These are phyloP conservation scores for Herpetospermum pedunculosum DNA, from an alignment of 306 rosid species.

Conservation along the genomic window DNA sequence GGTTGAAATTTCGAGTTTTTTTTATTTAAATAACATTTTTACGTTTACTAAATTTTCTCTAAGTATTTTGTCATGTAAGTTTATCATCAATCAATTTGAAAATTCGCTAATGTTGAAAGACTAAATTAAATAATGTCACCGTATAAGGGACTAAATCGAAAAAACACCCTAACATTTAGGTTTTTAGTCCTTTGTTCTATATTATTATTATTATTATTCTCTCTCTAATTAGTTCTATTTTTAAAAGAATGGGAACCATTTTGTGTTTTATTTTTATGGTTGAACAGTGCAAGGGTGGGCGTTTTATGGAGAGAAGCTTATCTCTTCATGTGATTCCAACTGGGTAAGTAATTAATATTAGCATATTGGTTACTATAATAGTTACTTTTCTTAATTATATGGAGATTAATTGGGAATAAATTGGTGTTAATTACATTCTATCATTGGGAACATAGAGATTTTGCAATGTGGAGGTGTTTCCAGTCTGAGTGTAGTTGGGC, in stretches of 20 bases:
- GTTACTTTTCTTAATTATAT: neutral
- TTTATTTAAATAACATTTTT: no score
- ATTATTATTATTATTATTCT: no score
- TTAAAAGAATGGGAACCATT: constrained; percentile 7
- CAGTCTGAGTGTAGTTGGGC: constrained; percentile 61
- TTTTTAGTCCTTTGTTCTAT: no score
- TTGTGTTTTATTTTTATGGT: neutral
- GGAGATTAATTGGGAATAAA: constrained; percentile 10
- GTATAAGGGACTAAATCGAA: no score
- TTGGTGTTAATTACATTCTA: constrained; percentile 5
- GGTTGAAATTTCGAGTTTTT: no score
- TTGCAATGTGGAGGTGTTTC: constrained; percentile 96
- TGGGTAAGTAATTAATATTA: constrained; percentile 29
- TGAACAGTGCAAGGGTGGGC: constrained; percentile 75
- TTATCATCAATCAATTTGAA: no score
- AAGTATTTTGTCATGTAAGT: no score
- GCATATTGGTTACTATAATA: neutral
- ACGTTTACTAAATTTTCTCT: no score
- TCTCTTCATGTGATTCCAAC: constrained; percentile 63
- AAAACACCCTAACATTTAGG: no score
- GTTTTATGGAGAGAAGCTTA: constrained; percentile 63
- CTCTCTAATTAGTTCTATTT: neutral
- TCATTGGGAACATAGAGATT: constrained; percentile 33
- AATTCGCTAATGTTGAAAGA: no score
- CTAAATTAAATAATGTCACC: no score